A percentile compares a stretch with the other conserved stretches of the same genome.
Evolutionary conservation across 2,329 filamentous ascomycete species (phyloP).

Genomic region (Ceratocystis albifundus): DNA sequence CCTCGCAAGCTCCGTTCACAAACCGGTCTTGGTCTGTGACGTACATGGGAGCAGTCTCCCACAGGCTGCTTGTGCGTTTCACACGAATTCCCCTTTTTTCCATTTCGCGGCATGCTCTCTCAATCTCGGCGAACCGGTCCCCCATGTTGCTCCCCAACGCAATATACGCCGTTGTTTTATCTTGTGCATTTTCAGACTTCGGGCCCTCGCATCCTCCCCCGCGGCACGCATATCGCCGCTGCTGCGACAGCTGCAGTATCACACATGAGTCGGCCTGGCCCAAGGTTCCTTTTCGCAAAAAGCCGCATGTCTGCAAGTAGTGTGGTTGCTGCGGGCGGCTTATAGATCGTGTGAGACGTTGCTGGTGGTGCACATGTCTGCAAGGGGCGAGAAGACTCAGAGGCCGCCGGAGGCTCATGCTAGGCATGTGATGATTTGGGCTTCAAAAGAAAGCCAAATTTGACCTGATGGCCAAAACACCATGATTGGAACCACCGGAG

Average conservation of each 20-base stretch:
- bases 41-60: conserved; percentile 97
- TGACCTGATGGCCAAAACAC: background rate
- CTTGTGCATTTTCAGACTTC: conserved; percentile 25
- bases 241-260: background rate
- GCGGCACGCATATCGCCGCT: conserved; percentile 20
- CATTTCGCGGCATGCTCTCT: conserved; percentile 70
- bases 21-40: conserved; percentile 79
- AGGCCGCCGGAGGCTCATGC: conserved; percentile 1
- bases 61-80: conserved; percentile 71
- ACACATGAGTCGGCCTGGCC: background rate
- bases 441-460: background rate
- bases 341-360: background rate
- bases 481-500: background rate
- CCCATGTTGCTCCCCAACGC: conserved; percentile 90
- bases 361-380: background rate
- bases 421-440: background rate
- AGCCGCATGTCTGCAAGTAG: background rate
- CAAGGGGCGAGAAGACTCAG: background rate
- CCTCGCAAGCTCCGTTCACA: conserved; percentile 86
- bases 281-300: background rate
- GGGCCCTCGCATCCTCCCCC: conserved; percentile 32
- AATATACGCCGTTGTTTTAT: conserved; percentile 54
- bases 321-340: background rate
- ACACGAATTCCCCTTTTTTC: conserved; percentile 60
- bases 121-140: conserved; percentile 73